Percentiles rank a stretch among this genome's conserved stretches.
These are phyloP conservation scores for Quercus bicolor DNA, from an alignment of 306 rosid species.

Conservation along the genomic window DNA sequence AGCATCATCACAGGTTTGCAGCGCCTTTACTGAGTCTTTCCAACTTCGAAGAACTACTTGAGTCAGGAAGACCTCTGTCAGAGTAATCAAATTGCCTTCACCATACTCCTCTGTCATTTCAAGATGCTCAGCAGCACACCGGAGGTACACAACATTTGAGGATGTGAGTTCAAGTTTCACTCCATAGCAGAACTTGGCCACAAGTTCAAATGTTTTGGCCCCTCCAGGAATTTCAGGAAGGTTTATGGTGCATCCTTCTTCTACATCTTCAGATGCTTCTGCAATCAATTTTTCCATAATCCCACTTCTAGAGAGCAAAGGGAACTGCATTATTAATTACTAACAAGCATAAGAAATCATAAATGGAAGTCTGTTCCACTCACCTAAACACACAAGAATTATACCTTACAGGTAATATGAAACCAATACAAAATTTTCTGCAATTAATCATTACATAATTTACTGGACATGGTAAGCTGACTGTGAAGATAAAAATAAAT, in stretches of 20 bases:
- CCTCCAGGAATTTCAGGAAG: constrained; percentile 85
- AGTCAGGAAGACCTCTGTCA: constrained; percentile 68
- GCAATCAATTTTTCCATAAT: constrained; percentile 81
- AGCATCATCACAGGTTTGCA: constrained; percentile 73
- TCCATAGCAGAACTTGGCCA: constrained; percentile 94
- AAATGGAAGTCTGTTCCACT: not conserved
- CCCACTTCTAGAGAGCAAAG: constrained; percentile 98
- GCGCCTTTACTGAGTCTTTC: constrained; percentile 90
- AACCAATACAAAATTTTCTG: not conserved
- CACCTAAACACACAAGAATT: not conserved
- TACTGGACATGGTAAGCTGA: not conserved
- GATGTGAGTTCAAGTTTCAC: constrained; percentile 94
- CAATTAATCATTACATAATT: not conserved
- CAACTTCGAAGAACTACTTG: constrained; percentile 81
- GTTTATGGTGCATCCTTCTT: constrained; percentile 56
- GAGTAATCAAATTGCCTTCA: constrained; percentile 76
- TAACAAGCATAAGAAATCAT: constrained; percentile 15
- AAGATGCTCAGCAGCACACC: constrained; percentile 88
- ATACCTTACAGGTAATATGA: not conserved
- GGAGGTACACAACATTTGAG: constrained; percentile 81
- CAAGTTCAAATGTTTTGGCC: constrained; percentile 85
- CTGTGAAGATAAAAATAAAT: not conserved
- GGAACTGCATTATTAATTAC: constrained; percentile 66
- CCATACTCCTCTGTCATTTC: constrained; percentile 95
- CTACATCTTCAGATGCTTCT: constrained; percentile 62